Evolutionary conservation across 106 monocot species (phyloP).

Genomic region (Narthecium ossifragum): DNA sequence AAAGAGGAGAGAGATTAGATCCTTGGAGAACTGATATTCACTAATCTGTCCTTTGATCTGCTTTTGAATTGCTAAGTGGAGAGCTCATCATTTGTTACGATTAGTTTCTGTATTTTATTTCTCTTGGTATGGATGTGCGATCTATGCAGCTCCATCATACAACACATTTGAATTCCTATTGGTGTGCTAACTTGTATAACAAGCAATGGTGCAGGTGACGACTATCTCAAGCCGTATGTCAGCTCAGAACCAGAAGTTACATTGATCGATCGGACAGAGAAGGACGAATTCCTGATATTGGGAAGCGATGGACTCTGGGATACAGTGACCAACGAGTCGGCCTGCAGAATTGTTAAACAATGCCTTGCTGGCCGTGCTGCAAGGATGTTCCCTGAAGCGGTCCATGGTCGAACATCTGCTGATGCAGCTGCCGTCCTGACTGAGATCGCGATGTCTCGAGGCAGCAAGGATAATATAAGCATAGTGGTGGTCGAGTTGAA

Average conservation of each 20-base stretch:
- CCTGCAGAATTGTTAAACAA: conserved; percentile 27
- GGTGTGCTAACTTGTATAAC: no score
- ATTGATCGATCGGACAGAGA: conserved; percentile 24
- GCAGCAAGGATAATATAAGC: conserved; percentile 51
- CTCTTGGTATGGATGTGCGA: no score
- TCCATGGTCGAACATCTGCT: conserved; percentile 7
- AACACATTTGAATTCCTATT: no score
- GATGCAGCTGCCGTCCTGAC: conserved; percentile 38
- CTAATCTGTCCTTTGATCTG: no score
- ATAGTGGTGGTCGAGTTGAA: conserved; percentile 39
- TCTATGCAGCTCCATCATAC: no score
- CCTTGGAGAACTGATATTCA: no score
- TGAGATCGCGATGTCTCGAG: conserved; percentile 45
- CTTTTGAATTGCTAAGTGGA: no score
- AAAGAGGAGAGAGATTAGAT: no score
- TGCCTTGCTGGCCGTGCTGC: conserved; percentile 23
- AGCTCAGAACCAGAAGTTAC: conserved; percentile 56
- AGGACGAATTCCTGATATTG: conserved; percentile 61
- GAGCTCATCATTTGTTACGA: no score
- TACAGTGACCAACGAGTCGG: conserved; percentile 42
- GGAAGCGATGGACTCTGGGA: conserved; percentile 74
- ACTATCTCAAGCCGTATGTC: conserved; percentile 55
- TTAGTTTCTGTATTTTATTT: no score
- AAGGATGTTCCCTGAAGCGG: conserved; percentile 8
- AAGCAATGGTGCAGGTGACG: conserved; percentile 51